A percentile compares a stretch with the other conserved stretches of the same genome.
phyloP scores from a whole-genome alignment of 495 filamentous ascomycete genomes.

The Podospora pseudocomata region DNA sequence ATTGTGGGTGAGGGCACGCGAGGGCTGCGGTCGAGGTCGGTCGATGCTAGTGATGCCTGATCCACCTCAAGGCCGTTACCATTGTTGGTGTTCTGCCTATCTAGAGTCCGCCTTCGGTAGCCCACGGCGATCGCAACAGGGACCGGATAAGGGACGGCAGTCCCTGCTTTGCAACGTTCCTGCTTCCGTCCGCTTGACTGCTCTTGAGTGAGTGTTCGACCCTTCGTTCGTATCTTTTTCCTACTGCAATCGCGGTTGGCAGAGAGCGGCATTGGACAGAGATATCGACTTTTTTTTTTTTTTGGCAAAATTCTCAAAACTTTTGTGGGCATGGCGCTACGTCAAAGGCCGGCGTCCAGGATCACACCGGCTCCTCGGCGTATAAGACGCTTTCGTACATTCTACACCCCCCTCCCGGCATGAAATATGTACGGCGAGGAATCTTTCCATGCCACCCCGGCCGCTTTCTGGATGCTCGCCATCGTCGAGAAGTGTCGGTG shows the following conservation, averaged over 20 bases:
- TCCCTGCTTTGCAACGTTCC: background rate
- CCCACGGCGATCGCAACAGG: background rate
- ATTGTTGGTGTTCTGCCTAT: background rate
- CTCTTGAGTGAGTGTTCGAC: background rate
- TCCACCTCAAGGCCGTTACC: background rate
- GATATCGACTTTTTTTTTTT: constrained; percentile 18
- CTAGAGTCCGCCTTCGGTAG: background rate
- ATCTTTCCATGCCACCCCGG: constrained; percentile 16
- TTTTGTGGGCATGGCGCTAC: constrained; percentile 32
- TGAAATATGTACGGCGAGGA: constrained; percentile 25
- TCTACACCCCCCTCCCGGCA: constrained; percentile 15
- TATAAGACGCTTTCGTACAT: constrained; percentile 32
- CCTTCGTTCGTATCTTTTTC: constrained; percentile 17
- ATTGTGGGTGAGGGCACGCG: background rate
- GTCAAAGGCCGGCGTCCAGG: constrained; percentile 28
- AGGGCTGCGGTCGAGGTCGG: constrained; percentile 2
- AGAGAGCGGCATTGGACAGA: constrained; percentile 27
- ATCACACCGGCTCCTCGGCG: constrained; percentile 16
- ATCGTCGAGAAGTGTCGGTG: constrained; percentile 31
- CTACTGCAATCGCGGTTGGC: constrained; percentile 17
- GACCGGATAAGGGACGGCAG: background rate
- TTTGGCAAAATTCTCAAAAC: constrained; percentile 21
- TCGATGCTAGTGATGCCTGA: background rate
- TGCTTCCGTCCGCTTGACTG: constrained; percentile 7
- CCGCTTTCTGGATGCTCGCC: constrained; percentile 1